phyloP scores from a whole-genome alignment of 768 basidiomycete species.

The Lentinula edodes region DNA sequence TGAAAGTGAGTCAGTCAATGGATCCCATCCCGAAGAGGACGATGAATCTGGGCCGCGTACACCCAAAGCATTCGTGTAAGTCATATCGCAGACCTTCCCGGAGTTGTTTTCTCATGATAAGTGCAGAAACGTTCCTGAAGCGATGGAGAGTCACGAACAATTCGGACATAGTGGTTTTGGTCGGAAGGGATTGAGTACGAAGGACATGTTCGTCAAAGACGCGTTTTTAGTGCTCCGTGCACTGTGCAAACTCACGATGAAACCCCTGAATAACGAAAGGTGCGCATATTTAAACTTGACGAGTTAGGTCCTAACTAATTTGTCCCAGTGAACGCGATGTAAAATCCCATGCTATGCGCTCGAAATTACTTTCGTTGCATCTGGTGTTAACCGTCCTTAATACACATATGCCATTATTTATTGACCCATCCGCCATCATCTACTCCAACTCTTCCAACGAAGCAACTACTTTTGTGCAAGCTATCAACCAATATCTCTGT shows the following conservation, averaged over 20 bases:
- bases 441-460: conserved; percentile 88
- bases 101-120: not conserved
- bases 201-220: conserved; percentile 93
- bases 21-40: not conserved
- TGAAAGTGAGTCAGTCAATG: not conserved
- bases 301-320: not conserved
- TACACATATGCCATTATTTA: conserved; percentile 86
- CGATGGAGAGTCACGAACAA: conserved; percentile 4
- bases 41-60: not conserved
- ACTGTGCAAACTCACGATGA: conserved; percentile 97
- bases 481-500: conserved; percentile 94
- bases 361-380: conserved; percentile 90
- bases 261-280: conserved; percentile 92
- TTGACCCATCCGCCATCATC: conserved; percentile 84
- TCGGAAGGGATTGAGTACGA: conserved; percentile 42
- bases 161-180: not conserved
- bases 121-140: conserved; percentile 1
- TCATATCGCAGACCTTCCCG: not conserved
- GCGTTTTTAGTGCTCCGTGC: conserved; percentile 97
- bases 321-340: conserved; percentile 80
- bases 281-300: conserved; percentile 25
- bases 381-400: conserved; percentile 89
- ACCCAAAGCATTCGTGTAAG: conserved; percentile 3
- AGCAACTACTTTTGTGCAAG: conserved; percentile 85
- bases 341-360: conserved; percentile 96